A percentile compares a stretch with the other conserved stretches of the same genome.
Conservation (phyloP, 116 monocot species). For the Trichopus zeylanicus region DNA sequence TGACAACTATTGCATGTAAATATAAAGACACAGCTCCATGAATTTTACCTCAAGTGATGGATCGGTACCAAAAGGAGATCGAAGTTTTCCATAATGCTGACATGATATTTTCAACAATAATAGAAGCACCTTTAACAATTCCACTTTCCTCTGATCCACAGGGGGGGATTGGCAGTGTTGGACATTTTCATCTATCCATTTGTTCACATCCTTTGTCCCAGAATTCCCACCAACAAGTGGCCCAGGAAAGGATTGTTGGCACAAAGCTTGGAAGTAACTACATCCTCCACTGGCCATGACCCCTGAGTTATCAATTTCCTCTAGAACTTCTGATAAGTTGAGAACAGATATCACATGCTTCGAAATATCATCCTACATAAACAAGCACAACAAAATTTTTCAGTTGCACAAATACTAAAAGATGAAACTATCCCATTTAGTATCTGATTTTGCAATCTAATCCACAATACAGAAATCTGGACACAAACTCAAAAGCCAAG, state of each 20-base stretch:
- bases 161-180: constrained; percentile 27
- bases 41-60: constrained; percentile 52
- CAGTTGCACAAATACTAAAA: not conserved
- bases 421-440: no score
- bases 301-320: constrained; percentile 28
- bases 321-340: constrained; percentile 58
- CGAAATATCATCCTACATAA: constrained; percentile 26
- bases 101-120: constrained; percentile 72
- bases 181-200: constrained; percentile 87
- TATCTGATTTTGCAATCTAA: no score
- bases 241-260: constrained; percentile 74
- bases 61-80: constrained; percentile 74
- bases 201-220: constrained; percentile 74
- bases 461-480: no score
- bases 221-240: constrained; percentile 87
- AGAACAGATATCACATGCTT: constrained; percentile 45
- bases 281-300: constrained; percentile 5
- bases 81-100: constrained; percentile 91
- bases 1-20: no score
- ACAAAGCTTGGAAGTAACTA: constrained; percentile 61
- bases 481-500: not conserved
- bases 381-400: not conserved
- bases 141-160: constrained; percentile 41
- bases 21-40: no score
- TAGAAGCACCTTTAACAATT: constrained; percentile 58